Percentiles rank a stretch among this genome's conserved stretches.
These are phyloP conservation scores for Penicillium fimorum DNA, from an alignment of 495 filamentous ascomycete species.

Conservation along the genomic window DNA sequence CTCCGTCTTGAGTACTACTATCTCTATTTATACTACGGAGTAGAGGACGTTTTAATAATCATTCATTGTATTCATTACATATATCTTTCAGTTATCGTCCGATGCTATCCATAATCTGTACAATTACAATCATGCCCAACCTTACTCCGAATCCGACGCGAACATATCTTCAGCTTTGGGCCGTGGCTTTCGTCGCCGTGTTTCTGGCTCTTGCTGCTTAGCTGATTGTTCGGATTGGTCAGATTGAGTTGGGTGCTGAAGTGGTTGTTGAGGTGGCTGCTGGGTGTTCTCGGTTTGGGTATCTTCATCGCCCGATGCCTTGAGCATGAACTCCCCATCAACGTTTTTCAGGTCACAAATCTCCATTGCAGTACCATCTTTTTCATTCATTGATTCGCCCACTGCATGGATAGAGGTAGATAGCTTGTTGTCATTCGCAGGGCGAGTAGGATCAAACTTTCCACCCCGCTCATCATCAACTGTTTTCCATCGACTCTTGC, in stretches of 20 bases:
- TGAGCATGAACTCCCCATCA: slow-evolving; percentile 38
- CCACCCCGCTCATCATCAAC: slow-evolving; percentile 56
- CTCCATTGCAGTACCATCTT: slow-evolving; percentile 56
- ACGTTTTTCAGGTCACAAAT: slow-evolving; percentile 51
- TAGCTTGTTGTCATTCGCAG: slow-evolving; percentile 23
- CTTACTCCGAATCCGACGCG: slow-evolving; percentile 59
- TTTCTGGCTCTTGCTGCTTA: slow-evolving; percentile 16
- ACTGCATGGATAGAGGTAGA: slow-evolving; percentile 27
- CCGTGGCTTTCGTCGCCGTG: slow-evolving; percentile 51
- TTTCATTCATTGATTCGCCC: slow-evolving; percentile 42
- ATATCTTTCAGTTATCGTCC: slow-evolving; percentile 1
- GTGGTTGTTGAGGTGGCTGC: slow-evolving; percentile 18
- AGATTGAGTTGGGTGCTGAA: slow-evolving; percentile 15
- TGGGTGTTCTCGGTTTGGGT: slow-evolving; percentile 19
- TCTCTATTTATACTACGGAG: background rate
- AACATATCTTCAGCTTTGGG: slow-evolving; percentile 95
- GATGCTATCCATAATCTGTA: slow-evolving; percentile 9
- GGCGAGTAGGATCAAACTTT: slow-evolving; percentile 34
- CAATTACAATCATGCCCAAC: slow-evolving; percentile 19
- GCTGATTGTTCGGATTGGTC: slow-evolving; percentile 18
- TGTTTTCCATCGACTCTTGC: slow-evolving; percentile 69
- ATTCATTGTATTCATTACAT: slow-evolving; percentile 5
- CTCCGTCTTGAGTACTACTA: background rate
- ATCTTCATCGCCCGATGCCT: slow-evolving; percentile 13
- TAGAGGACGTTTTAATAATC: background rate